phyloP scores from a whole-genome alignment of 257 asterid genomes.

The Sherardia arvensis region DNA sequence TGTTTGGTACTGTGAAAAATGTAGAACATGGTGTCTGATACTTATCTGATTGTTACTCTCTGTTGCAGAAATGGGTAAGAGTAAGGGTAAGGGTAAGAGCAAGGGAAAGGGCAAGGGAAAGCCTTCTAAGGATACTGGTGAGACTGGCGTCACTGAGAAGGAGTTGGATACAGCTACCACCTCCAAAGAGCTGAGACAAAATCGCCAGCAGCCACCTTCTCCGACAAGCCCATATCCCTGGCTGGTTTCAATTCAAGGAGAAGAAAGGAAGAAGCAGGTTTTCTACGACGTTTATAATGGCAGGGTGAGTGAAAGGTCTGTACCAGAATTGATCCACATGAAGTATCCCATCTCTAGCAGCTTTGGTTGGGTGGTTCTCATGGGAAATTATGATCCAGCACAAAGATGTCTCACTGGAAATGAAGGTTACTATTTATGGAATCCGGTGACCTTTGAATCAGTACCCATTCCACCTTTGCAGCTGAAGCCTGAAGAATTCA shows the following conservation, averaged over 20 bases:
- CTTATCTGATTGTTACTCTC: no score
- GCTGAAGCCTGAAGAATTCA: not conserved
- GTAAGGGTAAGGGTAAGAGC: no score
- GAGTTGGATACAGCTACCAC: no score
- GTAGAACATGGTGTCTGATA: no score
- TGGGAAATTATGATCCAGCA: not conserved
- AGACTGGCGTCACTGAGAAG: no score
- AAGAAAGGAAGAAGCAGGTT: not conserved
- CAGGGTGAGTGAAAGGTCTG: not conserved
- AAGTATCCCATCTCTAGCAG: not conserved
- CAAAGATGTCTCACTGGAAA: no score
- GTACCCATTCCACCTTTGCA: not conserved
- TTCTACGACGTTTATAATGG: not conserved
- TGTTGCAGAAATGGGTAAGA: no score
- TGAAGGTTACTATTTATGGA: not conserved
- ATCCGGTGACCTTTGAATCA: not conserved
- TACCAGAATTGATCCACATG: not conserved
- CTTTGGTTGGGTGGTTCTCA: not conserved
- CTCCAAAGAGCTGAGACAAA: not conserved
- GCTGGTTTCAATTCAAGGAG: not conserved
- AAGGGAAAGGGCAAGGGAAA: no score
- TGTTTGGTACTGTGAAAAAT: no score
- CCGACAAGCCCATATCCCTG: not conserved
- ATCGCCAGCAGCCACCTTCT: not conserved
- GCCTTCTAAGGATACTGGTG: no score